phyloP scores from a whole-genome alignment of 2,329 filamentous ascomycete species.

The Emergomyces pasteurianus region DNA sequence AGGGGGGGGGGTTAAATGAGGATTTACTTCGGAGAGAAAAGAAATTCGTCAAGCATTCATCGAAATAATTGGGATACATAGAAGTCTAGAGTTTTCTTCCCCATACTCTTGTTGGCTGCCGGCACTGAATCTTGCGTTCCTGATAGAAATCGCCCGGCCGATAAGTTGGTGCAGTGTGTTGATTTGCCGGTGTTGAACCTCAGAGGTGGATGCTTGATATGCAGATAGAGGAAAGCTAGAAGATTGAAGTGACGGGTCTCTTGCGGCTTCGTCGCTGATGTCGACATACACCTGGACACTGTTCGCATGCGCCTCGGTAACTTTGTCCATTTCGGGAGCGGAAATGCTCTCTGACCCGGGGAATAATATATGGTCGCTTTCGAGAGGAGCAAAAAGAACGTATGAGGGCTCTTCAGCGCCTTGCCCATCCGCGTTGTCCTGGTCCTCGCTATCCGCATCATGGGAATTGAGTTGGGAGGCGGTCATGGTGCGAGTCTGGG shows the following conservation, averaged over 20 bases:
- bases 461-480: neutral
- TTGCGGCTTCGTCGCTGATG: neutral
- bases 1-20: too few species aligned
- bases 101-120: neutral
- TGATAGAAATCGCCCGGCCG: conserved; percentile 7
- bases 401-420: conserved; percentile 9
- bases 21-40: neutral
- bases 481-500: conserved; percentile 10
- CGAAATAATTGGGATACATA: conserved; percentile 10
- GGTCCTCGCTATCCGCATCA: conserved; percentile 6
- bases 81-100: neutral
- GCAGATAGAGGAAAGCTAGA: neutral
- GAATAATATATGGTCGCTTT: conserved; percentile 10
- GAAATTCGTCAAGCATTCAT: conserved; percentile 7
- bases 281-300: neutral
- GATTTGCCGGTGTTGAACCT: conserved; percentile 8
- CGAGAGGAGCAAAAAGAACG: conserved; percentile 19
- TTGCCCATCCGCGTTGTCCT: conserved; percentile 3
- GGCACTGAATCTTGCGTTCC: neutral
- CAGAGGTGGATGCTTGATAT: neutral
- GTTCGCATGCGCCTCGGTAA: neutral
- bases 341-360: neutral
- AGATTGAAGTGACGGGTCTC: neutral
- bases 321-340: neutral
- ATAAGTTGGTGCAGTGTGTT: conserved; percentile 10